Evolutionary conservation across 2,329 filamentous ascomycete genomes (phyloP).

Genomic region (Furcasterigmium sp.): DNA sequence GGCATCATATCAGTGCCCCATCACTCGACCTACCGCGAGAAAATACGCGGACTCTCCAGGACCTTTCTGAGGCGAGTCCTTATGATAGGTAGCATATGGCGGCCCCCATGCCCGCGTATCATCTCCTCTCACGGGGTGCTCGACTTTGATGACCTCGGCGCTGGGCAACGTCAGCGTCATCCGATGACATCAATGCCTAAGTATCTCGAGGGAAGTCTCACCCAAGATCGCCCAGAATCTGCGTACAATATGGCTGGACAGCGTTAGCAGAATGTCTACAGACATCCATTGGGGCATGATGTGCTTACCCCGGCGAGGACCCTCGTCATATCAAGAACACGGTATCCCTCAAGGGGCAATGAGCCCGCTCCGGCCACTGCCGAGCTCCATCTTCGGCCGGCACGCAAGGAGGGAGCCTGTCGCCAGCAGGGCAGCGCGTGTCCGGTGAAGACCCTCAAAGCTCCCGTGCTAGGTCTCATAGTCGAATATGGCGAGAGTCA

Average conservation of each 20-base stretch:
- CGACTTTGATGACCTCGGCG: conserved; percentile 95
- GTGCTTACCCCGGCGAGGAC: conserved; percentile 81
- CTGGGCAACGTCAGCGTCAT: conserved; percentile 35
- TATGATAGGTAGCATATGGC: conserved; percentile 76
- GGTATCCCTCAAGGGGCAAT: conserved; percentile 74
- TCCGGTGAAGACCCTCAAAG: neutral
- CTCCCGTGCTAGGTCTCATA: no score
- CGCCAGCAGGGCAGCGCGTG: neutral
- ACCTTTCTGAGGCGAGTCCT: conserved; percentile 53
- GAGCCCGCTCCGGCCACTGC: conserved; percentile 17
- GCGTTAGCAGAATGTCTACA: neutral
- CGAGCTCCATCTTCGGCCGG: conserved; percentile 17
- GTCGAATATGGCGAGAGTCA: no score
- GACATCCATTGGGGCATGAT: no score
- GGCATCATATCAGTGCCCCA: no score
- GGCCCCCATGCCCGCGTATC: conserved; percentile 97
- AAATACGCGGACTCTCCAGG: conserved; percentile 95
- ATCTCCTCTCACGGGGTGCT: conserved; percentile 86
- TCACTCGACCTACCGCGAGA: conserved; percentile 57
- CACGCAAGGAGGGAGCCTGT: neutral
- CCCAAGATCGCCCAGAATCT: conserved; percentile 95
- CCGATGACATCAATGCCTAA: neutral
- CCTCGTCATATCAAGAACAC: conserved; percentile 93
- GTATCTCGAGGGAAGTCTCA: conserved; percentile 36
- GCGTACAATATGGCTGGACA: conserved; percentile 88